These are phyloP conservation scores for Moesziomyces aphidis DNA, from an alignment of 1,284 basidiomycete species.

Conservation along the genomic window DNA sequence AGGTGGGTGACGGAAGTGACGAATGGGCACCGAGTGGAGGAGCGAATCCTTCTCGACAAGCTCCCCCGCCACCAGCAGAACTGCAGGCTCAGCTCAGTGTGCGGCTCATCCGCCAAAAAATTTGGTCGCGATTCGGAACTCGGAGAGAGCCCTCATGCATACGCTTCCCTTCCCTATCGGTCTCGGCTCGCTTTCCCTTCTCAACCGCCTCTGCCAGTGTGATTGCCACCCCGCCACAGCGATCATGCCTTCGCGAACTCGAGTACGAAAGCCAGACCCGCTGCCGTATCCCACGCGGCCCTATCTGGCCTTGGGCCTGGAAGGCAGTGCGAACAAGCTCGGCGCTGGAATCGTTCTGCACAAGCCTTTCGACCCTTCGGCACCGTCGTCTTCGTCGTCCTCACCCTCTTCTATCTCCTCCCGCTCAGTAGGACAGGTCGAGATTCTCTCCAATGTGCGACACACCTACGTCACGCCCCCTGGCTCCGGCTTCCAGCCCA, in stretches of 20 bases:
- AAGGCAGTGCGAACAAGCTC: conserved; percentile 85
- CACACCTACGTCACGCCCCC: conserved; percentile 99
- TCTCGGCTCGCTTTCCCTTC: background rate
- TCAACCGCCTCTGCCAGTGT: background rate
- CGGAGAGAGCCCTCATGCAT: background rate
- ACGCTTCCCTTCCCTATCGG: background rate
- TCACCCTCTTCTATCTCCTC: conserved; percentile 72
- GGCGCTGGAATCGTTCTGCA: conserved; percentile 95
- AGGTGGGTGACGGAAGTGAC: background rate
- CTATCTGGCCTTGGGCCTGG: conserved; percentile 62
- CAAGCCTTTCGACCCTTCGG: conserved; percentile 72
- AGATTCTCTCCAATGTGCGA: conserved; percentile 74
- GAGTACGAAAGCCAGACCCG: conserved; percentile 42
- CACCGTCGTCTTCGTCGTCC: conserved; percentile 33
- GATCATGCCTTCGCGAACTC: conserved; percentile 32
- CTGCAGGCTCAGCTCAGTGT: too few species aligned
- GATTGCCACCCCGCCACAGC: background rate
- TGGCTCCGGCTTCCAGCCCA: conserved; percentile 94
- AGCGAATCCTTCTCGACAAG: background rate
- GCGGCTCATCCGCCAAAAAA: background rate
- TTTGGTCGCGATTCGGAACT: background rate
- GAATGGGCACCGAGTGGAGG: background rate
- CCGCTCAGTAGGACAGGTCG: conserved; percentile 75
- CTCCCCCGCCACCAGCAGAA: background rate
- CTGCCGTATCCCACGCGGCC: conserved; percentile 52